Evolutionary conservation across 768 basidiomycete species (phyloP), one percentile per base, ranked within the genome.

Genomic region (Leccinum obscurum): DNA sequence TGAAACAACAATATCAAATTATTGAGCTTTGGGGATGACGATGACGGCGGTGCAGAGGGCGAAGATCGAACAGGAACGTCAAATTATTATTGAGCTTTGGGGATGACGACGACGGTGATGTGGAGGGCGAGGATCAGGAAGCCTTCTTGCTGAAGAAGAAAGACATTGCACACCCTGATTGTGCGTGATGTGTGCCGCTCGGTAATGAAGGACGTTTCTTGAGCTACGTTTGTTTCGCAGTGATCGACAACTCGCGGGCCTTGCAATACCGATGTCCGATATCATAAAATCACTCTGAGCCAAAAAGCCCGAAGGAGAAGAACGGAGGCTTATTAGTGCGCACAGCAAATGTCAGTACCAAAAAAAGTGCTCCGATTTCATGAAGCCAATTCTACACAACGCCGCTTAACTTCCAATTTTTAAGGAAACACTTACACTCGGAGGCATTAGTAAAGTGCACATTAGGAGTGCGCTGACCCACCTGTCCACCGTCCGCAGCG

Each of bases 31-130:
- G 93, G 86, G 15, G 89, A 79, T 8, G 89, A 85, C 9, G 89
- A 85, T 51, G 89, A 85, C 8, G 89, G 85, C 52, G 89, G 84
- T 1, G 78, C 68, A 22, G 26, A 26, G 26, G 26, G 26, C 26
- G 26, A 26, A 26, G 26, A 26, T 26, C 26, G 26, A 37, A 22
- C 61, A 97, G 94, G 74, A 93, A 99, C 68, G 90, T 91, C 9
- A 90, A 89, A 57, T 75, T 98, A 11, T 75, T 98, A 24, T 24
- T 3, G 57, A 96, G 93, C 54, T 99, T 99, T 71, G 93, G 86
- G 14, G 89, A 79, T 8, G 89, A 85, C 8, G 89, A 85, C 50
- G 89, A 84, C 8, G 89, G 85, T 51, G 88, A 84, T 1, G 78
- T 68, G 22, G 88, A 83, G 5, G 77, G 67, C 35, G 87, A 83